Evolutionary conservation across 2,329 filamentous ascomycete species (phyloP).

Genomic region (Fusarium secorum): DNA sequence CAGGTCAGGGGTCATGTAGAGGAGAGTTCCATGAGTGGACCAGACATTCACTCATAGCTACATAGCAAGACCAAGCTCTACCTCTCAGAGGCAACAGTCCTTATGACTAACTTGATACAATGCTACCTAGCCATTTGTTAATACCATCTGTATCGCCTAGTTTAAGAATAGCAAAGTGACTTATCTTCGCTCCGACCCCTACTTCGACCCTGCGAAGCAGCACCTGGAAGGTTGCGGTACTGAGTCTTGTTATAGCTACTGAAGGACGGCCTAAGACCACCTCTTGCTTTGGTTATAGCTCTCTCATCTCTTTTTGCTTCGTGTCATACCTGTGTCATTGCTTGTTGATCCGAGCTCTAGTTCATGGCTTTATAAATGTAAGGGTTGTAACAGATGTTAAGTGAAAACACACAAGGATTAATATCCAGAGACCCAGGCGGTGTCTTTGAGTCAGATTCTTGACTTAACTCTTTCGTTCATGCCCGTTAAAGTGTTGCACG

Average conservation of each 20-base stretch:
- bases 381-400: neutral
- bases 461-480: neutral
- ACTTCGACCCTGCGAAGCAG: neutral
- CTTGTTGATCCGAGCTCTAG: neutral
- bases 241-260: too few relatives aligned
- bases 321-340: neutral
- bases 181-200: neutral
- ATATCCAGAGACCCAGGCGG: rapidly evolving
- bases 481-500: neutral
- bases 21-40: neutral
- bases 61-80: neutral
- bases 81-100: neutral
- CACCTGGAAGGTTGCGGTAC: neutral
- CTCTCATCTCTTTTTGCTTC: neutral
- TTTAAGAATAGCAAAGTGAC: neutral
- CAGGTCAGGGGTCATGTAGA: neutral
- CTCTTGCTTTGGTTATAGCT: rapidly evolving
- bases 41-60: neutral
- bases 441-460: neutral
- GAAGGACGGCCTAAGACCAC: neutral
- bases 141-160: neutral
- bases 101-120: rapidly evolving
- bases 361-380: neutral
- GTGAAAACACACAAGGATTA: neutral
- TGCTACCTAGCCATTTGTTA: rapidly evolving